Base-by-base conservation (phyloP, 176 grass and related monocot genomes). In the Aechmea fasciata region DNA sequence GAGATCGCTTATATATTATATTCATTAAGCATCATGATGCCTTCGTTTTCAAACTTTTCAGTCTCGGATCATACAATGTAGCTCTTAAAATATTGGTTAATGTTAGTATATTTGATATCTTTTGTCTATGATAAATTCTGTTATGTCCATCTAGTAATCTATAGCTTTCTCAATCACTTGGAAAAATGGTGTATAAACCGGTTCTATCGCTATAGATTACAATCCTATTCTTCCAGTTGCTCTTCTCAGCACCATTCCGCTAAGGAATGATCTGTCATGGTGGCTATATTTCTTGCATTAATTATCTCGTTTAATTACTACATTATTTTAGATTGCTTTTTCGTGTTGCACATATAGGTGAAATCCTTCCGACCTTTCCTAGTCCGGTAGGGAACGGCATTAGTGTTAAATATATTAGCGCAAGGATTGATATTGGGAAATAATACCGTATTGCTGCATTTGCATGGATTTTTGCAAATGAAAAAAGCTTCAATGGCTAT, bases 401-500 rank as follows among this genome's bases (percentile, higher is more conserved):
- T 41, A 7, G 17, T 22, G 17, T 1, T 18, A 9, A 61, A 61
- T 61, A 19, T 61, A 9, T 20, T 13, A 61, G 15, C 55, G 20
- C 20, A 19, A 19, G 15, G 9, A n/a, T 19, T 61, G n/a, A 61
- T 15, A 18, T 15, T 20, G 55, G 14, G 4, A 9, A 61, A 2
- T 22, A 41, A 7, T 41, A 41, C 10, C 55, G 22, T 18, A 18
- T 22, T 61, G 6, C 55, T 61, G 55, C 13, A 61, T 10, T 61
- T 61, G 10, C 1, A 61, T 61, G 13, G 55, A 18, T 55, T 55
- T 61, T 61, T 61, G 17, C 5, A 68, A 49, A 68, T 50, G 50
- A 24, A 26, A 63, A 41, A 79, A 70, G 12, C 52, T 65, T 11
- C 68, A 57, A 33, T 72, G 69, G 57, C 78, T 79, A 80, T 83